phyloP scores from a whole-genome alignment of 1,284 basidiomycete genomes.

The Pseudozyma hubeiensis region DNA sequence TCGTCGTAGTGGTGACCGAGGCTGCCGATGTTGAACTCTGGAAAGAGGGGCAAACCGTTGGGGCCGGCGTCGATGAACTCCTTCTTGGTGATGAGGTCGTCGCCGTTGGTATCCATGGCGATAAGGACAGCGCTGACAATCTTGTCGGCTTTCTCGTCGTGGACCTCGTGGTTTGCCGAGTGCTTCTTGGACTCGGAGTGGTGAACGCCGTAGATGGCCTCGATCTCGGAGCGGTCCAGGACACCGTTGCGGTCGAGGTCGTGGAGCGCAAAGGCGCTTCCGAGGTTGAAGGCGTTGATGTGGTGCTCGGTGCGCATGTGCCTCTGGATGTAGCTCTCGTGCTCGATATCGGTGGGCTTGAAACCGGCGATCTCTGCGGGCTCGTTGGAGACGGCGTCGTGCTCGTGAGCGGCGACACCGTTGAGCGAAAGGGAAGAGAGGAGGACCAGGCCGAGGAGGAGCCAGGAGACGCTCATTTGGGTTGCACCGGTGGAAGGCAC shows the following conservation, averaged over 20 bases:
- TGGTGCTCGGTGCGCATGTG: constrained; percentile 69
- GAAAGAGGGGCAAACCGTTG: constrained; percentile 82
- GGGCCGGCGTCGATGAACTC: constrained; percentile 86
- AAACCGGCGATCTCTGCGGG: constrained; percentile 50
- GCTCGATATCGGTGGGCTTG: constrained; percentile 41
- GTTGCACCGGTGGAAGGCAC: constrained; percentile 15
- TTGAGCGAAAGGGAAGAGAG: constrained; percentile 43
- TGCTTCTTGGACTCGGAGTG: constrained; percentile 91
- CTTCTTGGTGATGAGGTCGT: constrained; percentile 80
- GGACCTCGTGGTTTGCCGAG: constrained; percentile 80
- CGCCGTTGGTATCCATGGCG: constrained; percentile 80
- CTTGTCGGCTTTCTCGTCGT: constrained; percentile 84
- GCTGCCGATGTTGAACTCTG: constrained; percentile 71
- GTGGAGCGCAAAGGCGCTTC: constrained; percentile 79
- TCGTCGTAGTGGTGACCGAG: constrained; percentile 88
- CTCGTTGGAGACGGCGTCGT: constrained; percentile 39
- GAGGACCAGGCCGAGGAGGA: constrained; percentile 44
- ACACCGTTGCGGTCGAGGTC: constrained; percentile 79
- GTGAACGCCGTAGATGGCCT: constrained; percentile 80
- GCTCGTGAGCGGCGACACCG: constrained; percentile 36
- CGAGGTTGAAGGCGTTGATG: constrained; percentile 68
- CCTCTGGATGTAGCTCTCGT: constrained; percentile 65
- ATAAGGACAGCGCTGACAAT: constrained; percentile 83
- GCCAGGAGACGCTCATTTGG: constrained; percentile 51
- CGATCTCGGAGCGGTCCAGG: constrained; percentile 69